Conservation (phyloP, 1,284 basidiomycete genomes). For the Naganishia cerealis region DNA sequence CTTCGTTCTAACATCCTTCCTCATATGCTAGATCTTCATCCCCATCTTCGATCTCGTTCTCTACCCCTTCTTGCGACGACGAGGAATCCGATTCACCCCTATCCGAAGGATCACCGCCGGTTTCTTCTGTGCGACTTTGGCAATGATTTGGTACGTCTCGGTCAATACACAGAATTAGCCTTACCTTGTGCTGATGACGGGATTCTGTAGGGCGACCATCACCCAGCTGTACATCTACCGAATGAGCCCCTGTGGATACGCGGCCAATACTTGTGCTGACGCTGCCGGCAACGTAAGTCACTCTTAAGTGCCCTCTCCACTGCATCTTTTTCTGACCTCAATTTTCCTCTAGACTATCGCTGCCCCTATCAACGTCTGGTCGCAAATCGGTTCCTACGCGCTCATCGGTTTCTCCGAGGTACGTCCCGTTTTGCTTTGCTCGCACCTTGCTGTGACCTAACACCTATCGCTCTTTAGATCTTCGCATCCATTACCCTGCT, state of each 20-base stretch:
- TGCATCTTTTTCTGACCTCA: neutral
- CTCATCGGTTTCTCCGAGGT: slow-evolving; percentile 56
- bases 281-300: slow-evolving; percentile 38
- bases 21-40: slow-evolving; percentile 54
- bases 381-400: slow-evolving; percentile 55
- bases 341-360: slow-evolving; percentile 9
- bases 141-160: slow-evolving; percentile 48
- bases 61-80: slow-evolving; percentile 43
- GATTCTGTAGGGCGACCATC: slow-evolving; percentile 56
- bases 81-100: slow-evolving; percentile 68
- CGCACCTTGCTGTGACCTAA: neutral
- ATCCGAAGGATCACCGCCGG: slow-evolving; percentile 74
- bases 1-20: neutral
- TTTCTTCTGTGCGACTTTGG: slow-evolving; percentile 56
- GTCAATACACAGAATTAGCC: neutral
- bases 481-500: slow-evolving; percentile 58
- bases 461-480: slow-evolving; percentile 37
- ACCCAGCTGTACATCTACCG: slow-evolving; percentile 57
- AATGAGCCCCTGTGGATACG: slow-evolving; percentile 54
- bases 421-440: neutral
- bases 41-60: slow-evolving; percentile 52
- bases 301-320: no score
- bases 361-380: slow-evolving; percentile 50
- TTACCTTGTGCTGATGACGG: neutral
- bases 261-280: slow-evolving; percentile 50